A percentile compares a stretch with the other conserved stretches of the same genome.
phyloP scores from a whole-genome alignment of 1,139 yeast genomes.

The Hanseniaspora uvarum region DNA sequence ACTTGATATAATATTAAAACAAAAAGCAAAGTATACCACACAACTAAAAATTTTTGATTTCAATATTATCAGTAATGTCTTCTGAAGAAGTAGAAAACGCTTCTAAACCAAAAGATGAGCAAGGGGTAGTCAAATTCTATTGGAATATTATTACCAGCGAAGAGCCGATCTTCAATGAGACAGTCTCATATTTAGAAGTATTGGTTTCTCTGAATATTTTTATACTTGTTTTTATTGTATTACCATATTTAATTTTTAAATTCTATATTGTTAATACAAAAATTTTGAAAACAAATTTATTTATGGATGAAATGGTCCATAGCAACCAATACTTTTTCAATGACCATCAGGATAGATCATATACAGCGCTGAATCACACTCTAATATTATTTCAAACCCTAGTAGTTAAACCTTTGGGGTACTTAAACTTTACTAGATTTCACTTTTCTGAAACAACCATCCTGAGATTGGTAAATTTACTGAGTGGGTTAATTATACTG shows the following conservation, averaged over 20 bases:
- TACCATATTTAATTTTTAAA: slow-evolving; percentile 7
- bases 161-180: background rate
- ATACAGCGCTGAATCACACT: slow-evolving; percentile 77
- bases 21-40: background rate
- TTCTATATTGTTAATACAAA: slow-evolving; percentile 3
- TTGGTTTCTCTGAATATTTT: background rate
- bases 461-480: slow-evolving; percentile 48
- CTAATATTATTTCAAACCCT: slow-evolving; percentile 42
- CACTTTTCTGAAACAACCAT: slow-evolving; percentile 35
- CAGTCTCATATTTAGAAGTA: background rate
- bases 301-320: slow-evolving; percentile 7
- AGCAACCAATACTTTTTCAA: background rate
- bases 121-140: background rate
- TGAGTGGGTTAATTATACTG: slow-evolving; percentile 51
- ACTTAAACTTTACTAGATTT: slow-evolving; percentile 7
- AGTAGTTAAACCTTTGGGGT: slow-evolving; percentile 24
- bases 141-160: background rate
- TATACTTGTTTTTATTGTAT: background rate
- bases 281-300: background rate
- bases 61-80: background rate
- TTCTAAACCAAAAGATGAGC: background rate
- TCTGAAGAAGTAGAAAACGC: background rate
- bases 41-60: background rate
- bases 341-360: slow-evolving; percentile 48
- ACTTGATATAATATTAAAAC: too few relatives aligned